Conservation (phyloP, 192 early-diverging fungal genomes). For the Allomyces arbusculus region DNA sequence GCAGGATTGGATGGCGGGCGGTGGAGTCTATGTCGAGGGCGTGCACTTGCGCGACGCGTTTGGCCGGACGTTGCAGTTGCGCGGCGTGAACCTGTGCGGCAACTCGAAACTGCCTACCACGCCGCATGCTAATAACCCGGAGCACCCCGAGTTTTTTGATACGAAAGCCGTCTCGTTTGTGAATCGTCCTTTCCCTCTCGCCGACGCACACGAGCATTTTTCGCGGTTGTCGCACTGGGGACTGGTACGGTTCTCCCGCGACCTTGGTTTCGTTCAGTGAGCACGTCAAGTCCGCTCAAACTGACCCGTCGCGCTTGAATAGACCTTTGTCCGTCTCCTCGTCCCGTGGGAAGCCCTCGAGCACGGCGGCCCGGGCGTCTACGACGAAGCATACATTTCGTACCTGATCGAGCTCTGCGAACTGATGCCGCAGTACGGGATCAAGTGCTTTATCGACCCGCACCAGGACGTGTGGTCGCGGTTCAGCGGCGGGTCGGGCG, state of each 20-base stretch:
- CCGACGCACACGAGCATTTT: constrained; percentile 57
- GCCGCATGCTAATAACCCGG: constrained; percentile 43
- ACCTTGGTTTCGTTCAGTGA: no score
- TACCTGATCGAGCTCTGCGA: constrained; percentile 43
- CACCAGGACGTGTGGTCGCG: constrained; percentile 70
- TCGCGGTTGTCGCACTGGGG: constrained; percentile 51
- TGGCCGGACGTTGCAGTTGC: constrained; percentile 36
- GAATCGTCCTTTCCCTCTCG: constrained; percentile 52
- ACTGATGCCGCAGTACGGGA: constrained; percentile 47
- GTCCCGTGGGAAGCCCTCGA: constrained; percentile 71
- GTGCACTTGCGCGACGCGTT: constrained; percentile 23
- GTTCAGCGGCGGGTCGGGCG: constrained; percentile 62
- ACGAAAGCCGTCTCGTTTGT: constrained; percentile 58
- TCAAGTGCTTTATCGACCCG: constrained; percentile 71
- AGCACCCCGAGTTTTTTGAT: constrained; percentile 41
- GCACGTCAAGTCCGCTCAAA: no score
- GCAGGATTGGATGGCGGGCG: neutral
- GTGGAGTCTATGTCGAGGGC: neutral
- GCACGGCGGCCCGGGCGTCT: constrained; percentile 57
- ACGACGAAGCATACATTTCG: constrained; percentile 64
- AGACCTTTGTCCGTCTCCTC: constrained; percentile 49
- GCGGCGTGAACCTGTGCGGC: constrained; percentile 62
- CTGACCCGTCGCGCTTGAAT: no score
- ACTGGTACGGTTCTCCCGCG: no score
- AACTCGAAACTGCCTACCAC: constrained; percentile 52